A percentile compares a stretch with the other conserved stretches of the same genome.
These are phyloP conservation scores for Hemileccinum rubropunctum DNA, from an alignment of 768 basidiomycete species.

Conservation along the genomic window DNA sequence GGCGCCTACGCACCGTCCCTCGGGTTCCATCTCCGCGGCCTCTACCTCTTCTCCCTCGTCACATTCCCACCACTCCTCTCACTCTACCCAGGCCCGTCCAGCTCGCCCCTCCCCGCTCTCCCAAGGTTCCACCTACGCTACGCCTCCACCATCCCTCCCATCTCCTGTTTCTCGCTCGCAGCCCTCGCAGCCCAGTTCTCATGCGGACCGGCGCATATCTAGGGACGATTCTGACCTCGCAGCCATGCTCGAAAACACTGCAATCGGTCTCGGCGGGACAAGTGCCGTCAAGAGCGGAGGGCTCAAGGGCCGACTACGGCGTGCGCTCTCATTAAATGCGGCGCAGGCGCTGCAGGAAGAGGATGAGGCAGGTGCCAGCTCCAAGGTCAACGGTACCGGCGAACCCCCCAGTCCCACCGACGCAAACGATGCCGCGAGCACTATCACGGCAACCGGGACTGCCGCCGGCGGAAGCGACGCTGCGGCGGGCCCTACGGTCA, in stretches of 20 bases:
- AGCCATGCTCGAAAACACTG: slow-evolving; percentile 43
- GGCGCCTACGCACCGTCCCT: slow-evolving; percentile 20
- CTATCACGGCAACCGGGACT: slow-evolving; percentile 37
- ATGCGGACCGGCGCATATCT: slow-evolving; percentile 73
- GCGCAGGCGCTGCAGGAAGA: slow-evolving; percentile 52
- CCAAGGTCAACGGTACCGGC: slow-evolving; percentile 30
- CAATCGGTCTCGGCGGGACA: slow-evolving; percentile 36
- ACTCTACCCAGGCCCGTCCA: slow-evolving; percentile 28
- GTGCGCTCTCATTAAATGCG: slow-evolving; percentile 68
- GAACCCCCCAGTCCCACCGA: slow-evolving; percentile 28
- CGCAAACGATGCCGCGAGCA: slow-evolving; percentile 27
- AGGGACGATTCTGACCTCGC: slow-evolving; percentile 72
- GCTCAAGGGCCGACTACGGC: slow-evolving; percentile 72
- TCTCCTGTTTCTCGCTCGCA: slow-evolving; percentile 21
- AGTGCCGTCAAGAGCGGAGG: slow-evolving; percentile 56
- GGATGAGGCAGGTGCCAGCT: slow-evolving; percentile 12
- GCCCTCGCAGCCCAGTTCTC: slow-evolving; percentile 43
- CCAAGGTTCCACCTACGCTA: slow-evolving; percentile 29
- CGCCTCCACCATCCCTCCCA: slow-evolving; percentile 12
- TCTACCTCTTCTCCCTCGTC: slow-evolving; percentile 28
- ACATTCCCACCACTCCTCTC: slow-evolving; percentile 26
- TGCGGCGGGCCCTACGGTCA: slow-evolving; percentile 36
- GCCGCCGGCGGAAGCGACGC: slow-evolving; percentile 12
- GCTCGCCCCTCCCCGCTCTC: slow-evolving; percentile 33
- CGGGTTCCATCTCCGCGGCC: slow-evolving; percentile 28